phyloP scores from a whole-genome alignment of 176 grass and related monocot genomes.

The Eragrostis curvula region DNA sequence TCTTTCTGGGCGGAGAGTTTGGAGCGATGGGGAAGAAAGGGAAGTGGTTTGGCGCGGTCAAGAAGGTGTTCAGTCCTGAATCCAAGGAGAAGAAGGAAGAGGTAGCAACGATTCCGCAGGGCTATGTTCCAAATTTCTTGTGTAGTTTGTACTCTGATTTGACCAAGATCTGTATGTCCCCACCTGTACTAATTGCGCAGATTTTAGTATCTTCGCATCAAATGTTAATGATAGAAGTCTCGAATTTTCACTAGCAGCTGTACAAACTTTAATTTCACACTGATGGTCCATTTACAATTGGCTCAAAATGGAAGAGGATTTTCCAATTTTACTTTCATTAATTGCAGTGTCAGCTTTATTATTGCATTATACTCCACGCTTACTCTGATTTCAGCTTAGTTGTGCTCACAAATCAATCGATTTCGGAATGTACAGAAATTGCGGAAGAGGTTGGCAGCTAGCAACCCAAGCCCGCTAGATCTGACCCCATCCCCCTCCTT shows the following conservation, averaged over 20 bases:
- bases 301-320: too few relatives aligned
- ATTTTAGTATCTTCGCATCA: not conserved
- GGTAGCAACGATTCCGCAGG: slow-evolving; percentile 22
- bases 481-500: slow-evolving; percentile 51
- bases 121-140: not conserved
- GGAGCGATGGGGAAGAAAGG: slow-evolving; percentile 87
- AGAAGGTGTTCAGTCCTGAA: slow-evolving; percentile 97
- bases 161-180: not conserved
- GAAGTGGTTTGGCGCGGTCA: slow-evolving; percentile 97
- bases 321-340: not conserved
- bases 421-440: slow-evolving; percentile 54
- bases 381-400: slow-evolving; percentile 26
- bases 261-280: not conserved
- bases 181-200: not conserved
- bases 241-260: not conserved
- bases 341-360: not conserved
- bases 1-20: slow-evolving; percentile 13
- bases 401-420: slow-evolving; percentile 39
- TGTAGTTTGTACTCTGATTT: slow-evolving; percentile 1
- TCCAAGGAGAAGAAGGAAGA: slow-evolving; percentile 83
- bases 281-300: not conserved
- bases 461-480: slow-evolving; percentile 43
- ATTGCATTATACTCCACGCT: not conserved
- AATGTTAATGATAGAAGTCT: not conserved
- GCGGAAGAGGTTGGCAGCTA: slow-evolving; percentile 58